Base-by-base conservation (phyloP, 2,329 filamentous ascomycete genomes). In the Epichloe gansuensis region DNA sequence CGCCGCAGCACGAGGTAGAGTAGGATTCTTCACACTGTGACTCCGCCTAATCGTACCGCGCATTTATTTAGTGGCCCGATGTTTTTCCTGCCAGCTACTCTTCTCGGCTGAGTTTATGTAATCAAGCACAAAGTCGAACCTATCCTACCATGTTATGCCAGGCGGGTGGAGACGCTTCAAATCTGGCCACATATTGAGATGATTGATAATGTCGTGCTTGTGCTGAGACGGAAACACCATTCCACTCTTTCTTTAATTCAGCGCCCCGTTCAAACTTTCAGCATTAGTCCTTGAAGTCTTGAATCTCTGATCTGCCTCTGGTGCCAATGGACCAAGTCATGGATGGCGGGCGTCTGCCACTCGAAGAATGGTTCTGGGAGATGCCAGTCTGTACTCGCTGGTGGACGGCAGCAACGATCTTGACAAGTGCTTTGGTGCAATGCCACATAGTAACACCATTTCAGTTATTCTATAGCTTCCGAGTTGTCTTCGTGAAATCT, bases 311-410 rank as follows among this genome's bases (percentile, higher is more conserved):
- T 23, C n/a, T 23, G 17, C 1, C n/a, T 43, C 43, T 23, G 31
- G 15, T 15, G 5, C 36, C 21, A 55, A 81, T 81, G 77, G 77
- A 81, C 58, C 76, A 78, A 61, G 74, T 79, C 61, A 75, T 81
- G 65, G 78, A 79, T 53, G 78, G 76, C 59, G 80, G 76, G 54
- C 74, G 77, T 51, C 74, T 95, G 63, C 93, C 91, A 42, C 77
- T 98, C 7, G 93, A 97, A 70, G 85, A 91, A 60, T 98, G 93
- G 93, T 97, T 96, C 70, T 96, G 89, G 78, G 93, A 98, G 68
- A 96, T 96, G 86, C 93, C 93, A 3, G 82, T 93, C 27, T 95
- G 90, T 69, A 98, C 93, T 39, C 77, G 93, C 55, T 94, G 87
- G 84, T 98, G 93, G 93, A 97, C 93, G 23, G 90, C 89, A 25